Evolutionary conservation across 345 rosid species (phyloP), one percentile per base, ranked within the genome.

Genomic region (Lepidium didymum): DNA sequence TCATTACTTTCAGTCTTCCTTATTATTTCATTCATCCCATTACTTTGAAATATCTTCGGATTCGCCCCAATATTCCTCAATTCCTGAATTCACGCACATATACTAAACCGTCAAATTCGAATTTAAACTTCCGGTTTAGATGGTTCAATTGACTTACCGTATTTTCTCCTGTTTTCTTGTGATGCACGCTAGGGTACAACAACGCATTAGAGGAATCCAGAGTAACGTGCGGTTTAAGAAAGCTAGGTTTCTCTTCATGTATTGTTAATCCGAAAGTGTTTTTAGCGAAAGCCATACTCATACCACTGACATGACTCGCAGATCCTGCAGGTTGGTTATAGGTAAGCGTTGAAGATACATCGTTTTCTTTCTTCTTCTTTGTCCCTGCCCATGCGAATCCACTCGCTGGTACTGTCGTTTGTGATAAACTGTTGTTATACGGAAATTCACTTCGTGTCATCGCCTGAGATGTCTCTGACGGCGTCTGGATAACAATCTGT

Each of bases 311-410:
- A 56, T 82, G 81, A 66, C 87, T 83, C 64, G 61, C 68, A 6
- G 80, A 69, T 67, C 77, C 64, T 25, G 62, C 56, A 5, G 82
- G 79, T 19, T 57, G 84, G 41, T 73, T 79, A 55, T 68, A 83
- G 1, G 90, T 83, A 44, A 86, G 41, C 19, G 87, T 67, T 1
- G 89, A 78, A 42, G 47, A 44, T 36, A 74, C 69, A 60, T 85
- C 84, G 51, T 69, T 69, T 29, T 82, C 85, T 68, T 77, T 74
- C 52, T 42, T 77, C 72, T 64, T 83, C 78, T 81, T 83, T 3
- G 81, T 69, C 16, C 73, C 77, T 6, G 83, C 82, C 91, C 87
- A 82, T 16, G 88, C 79, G 21, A 82, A 83, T 43, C 85, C 82
- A 25, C 84, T 82, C 49, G 74, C 74, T 27, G 78, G 78, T 40